Evolutionary conservation across 306 rosid genomes (phyloP), one percentile per base, ranked within the genome.

Genomic region (Styphnolobium japonicum): DNA sequence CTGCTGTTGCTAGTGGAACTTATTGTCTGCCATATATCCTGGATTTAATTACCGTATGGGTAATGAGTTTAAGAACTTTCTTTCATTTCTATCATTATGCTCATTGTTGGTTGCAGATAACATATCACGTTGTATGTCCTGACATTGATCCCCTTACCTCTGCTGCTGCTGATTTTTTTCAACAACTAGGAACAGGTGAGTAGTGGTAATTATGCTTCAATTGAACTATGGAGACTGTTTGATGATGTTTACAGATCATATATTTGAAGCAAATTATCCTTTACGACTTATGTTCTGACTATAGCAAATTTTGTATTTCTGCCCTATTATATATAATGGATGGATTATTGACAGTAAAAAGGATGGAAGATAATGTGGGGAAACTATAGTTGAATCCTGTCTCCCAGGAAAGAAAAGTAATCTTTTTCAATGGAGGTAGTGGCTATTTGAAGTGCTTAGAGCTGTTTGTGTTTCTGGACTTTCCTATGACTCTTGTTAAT

Each of bases 111-210:
- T 79, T 92, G 91, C 96, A 95, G 98, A 84, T 95, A 79, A 85
- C 82, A 49, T 95, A 91, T 83, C 75, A 81, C 52, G 97, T 95
- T 63, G 85, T 95, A 69, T 95, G 98, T 84, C 98, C 98, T 56
- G 96, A 95, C 85, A 90, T 95, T 58, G 96, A 95, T 87, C 98
- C 98, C 80, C 98, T 95, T 77, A 88, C 92, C 25, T 82, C 94
- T 71, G 98, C 98, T 67, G 96, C 97, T 78, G 86, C 97, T 43
- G 98, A 95, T 84, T 95, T 92, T 91, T 92, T 95, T 78, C 98
- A 95, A 76, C 98, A 95, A 88, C 92, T 95, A 43, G 98, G 97
- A 75, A 92, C 97, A 58, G 98, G 98, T 92, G 74, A 92, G 91
- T 83, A 62, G 8, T 62, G 63, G 49, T 58, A 65, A 33, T 76